phyloP scores from a whole-genome alignment of 306 rosid species.

The Rosa rugosa region DNA sequence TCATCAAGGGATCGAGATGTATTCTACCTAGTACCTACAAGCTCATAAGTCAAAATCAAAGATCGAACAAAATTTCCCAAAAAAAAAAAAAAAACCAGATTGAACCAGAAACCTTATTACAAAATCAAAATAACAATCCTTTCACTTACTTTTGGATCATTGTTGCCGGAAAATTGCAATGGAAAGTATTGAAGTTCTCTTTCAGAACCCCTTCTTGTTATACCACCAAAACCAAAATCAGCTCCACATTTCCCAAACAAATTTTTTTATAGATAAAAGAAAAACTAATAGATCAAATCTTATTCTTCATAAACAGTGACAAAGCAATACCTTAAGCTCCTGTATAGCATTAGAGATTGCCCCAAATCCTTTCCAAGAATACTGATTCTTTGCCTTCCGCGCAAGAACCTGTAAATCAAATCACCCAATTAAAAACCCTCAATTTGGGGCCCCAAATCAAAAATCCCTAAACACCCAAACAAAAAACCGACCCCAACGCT shows the following conservation, averaged over 20 bases:
- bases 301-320: neutral
- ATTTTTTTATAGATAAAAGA: too few relatives aligned
- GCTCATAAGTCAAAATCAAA: too few relatives aligned
- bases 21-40: too few relatives aligned
- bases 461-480: neutral
- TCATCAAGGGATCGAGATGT: too few relatives aligned
- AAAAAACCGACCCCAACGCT: conserved; percentile 66
- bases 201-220: conserved; percentile 60
- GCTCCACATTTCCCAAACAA: neutral
- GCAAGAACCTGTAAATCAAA: conserved; percentile 55
- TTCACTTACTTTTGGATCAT: conserved; percentile 43
- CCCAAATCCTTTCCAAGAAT: conserved; percentile 78
- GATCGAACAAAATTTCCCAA: too few relatives aligned
- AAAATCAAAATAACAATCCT: neutral
- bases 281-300: neutral
- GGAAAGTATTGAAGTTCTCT: conserved; percentile 40
- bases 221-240: conserved; percentile 20
- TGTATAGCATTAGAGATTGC: conserved; percentile 62
- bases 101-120: neutral
- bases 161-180: conserved; percentile 35
- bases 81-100: too few relatives aligned
- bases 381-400: conserved; percentile 86
- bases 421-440: neutral
- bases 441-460: neutral
- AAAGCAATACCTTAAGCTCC: conserved; percentile 58